These are phyloP conservation scores for Aphanomyces stellatus DNA, from an alignment of 352 stramenopile species.

Conservation along the genomic window DNA sequence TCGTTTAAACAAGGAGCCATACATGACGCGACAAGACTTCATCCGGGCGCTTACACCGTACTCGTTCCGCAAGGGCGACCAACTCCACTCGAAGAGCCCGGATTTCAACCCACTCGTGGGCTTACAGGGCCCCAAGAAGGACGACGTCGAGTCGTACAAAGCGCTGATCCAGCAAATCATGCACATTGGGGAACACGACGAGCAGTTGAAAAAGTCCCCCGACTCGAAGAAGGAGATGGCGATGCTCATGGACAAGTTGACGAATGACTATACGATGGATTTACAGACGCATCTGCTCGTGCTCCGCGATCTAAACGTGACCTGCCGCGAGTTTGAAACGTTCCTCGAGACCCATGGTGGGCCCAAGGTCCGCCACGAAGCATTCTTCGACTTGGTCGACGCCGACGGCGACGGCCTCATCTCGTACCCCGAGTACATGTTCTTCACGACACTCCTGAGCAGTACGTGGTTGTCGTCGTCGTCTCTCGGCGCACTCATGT, in stretches of 20 bases:
- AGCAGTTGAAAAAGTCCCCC: constrained; percentile 27
- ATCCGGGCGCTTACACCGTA: constrained; percentile 78
- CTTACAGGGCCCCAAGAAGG: constrained; percentile 30
- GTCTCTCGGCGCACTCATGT: too few relatives aligned
- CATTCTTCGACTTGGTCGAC: constrained; percentile 81
- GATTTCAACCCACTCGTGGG: constrained; percentile 73
- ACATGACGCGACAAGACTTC: constrained; percentile 77
- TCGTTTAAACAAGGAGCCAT: constrained; percentile 67
- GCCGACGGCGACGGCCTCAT: constrained; percentile 81
- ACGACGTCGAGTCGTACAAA: constrained; percentile 46
- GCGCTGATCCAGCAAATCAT: constrained; percentile 43
- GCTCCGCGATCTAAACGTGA: constrained; percentile 63
- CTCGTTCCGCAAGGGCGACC: constrained; percentile 62
- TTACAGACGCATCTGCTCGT: constrained; percentile 66
- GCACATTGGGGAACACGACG: constrained; percentile 33
- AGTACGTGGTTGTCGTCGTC: too few relatives aligned
- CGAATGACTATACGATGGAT: constrained; percentile 2
- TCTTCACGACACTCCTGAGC: constrained; percentile 78
- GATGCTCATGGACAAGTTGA: constrained; percentile 24
- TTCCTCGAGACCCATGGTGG: constrained; percentile 55
- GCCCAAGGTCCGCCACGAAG: constrained; percentile 38
- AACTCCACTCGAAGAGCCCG: constrained; percentile 65
- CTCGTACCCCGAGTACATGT: constrained; percentile 85
- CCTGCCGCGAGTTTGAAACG: constrained; percentile 73
- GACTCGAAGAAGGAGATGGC: constrained; percentile 32